Evolutionary conservation across 805 yeast genomes (phyloP).

Genomic region (Starmerella sirachaensis): DNA sequence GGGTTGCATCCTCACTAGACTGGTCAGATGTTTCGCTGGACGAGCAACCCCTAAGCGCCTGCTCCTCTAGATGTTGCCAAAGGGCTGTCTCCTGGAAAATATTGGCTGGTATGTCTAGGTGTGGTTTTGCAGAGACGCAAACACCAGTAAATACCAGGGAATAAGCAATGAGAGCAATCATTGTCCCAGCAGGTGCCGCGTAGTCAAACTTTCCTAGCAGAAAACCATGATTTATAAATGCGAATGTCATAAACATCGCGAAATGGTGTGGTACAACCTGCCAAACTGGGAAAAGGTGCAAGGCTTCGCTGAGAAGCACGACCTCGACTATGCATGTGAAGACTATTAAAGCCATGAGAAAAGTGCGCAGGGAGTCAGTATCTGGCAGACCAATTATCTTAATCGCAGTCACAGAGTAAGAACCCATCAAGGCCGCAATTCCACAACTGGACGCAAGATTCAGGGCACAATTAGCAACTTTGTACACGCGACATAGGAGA

Average conservation of each 20-base stretch:
- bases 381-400: too few relatives aligned
- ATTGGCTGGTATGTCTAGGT: conserved; percentile 13
- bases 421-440: conserved; percentile 34
- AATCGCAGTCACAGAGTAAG: conserved; percentile 37
- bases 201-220: conserved; percentile 34
- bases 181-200: conserved; percentile 20
- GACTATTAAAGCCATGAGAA: conserved; percentile 21
- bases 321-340: conserved; percentile 35
- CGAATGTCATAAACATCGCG: conserved; percentile 37
- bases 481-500: neutral
- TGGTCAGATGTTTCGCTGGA: too few relatives aligned
- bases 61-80: conserved; percentile 4
- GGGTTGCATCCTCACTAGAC: too few relatives aligned
- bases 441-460: conserved; percentile 10
- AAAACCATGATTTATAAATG: conserved; percentile 34
- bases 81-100: conserved; percentile 2
- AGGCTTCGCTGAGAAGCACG: conserved; percentile 31
- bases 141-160: conserved; percentile 34
- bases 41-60: conserved; percentile 2
- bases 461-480: conserved; percentile 9
- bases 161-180: conserved; percentile 30
- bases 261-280: conserved; percentile 41
- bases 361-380: too few relatives aligned
- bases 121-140: conserved; percentile 25
- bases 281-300: conserved; percentile 34